A percentile compares a stretch with the other conserved stretches of the same genome.
Conservation (phyloP, 148 eudicot species). For the Rhododendron henanense region DNA sequence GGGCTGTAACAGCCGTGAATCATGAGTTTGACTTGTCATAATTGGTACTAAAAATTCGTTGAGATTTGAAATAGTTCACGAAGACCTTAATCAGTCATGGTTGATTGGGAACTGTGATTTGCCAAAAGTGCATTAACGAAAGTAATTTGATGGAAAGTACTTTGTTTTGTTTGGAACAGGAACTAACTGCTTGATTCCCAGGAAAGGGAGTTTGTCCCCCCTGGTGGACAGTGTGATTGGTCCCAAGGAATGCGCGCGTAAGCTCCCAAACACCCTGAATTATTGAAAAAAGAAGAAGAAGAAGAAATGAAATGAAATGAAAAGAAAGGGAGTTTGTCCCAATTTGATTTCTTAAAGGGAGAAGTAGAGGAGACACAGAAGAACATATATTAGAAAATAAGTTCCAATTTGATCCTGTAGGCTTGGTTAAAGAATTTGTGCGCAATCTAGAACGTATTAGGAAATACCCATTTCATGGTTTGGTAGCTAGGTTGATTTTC, state of each 20-base stretch:
- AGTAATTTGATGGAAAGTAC: neutral
- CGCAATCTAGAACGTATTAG: neutral
- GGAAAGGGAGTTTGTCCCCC: neutral
- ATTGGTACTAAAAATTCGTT: neutral
- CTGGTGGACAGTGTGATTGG: neutral
- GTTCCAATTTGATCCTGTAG: neutral
- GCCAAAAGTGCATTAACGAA: neutral
- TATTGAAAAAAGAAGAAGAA: neutral
- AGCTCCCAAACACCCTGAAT: neutral
- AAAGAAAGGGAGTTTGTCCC: neutral
- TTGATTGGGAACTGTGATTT: neutral
- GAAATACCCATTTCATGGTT: neutral
- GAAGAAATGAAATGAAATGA: neutral
- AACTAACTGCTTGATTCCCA: neutral
- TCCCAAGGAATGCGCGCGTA: neutral
- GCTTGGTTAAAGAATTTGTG: neutral
- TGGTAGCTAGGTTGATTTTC: neutral
- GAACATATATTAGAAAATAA: neutral
- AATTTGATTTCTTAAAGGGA: neutral
- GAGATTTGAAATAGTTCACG: neutral
- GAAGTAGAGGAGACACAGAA: neutral
- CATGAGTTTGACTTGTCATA: neutral
- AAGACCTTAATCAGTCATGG: neutral
- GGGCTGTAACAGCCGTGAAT: neutral
- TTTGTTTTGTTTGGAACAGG: neutral